Evolutionary conservation across 805 yeast species (phyloP).

Genomic region (Cyberlindnera misumaiensis): DNA sequence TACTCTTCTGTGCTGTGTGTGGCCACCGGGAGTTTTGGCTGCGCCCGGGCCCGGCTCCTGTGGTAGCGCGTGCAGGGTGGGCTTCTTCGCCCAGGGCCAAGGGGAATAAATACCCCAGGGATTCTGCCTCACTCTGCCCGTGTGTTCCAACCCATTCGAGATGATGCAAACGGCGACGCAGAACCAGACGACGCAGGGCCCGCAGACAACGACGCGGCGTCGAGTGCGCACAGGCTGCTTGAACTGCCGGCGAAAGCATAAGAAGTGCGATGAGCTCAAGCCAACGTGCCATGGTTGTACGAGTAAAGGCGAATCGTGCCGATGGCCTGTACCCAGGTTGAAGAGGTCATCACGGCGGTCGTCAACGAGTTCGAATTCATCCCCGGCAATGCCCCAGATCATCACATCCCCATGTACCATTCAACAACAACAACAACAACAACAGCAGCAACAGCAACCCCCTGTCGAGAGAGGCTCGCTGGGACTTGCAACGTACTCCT

Average conservation of each 20-base stretch:
- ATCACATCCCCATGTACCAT: background rate
- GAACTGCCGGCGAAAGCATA: constrained; percentile 57
- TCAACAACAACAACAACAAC: too few species aligned
- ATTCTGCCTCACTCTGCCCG: too few species aligned
- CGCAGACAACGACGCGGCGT: constrained; percentile 11
- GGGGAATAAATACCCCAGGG: too few species aligned
- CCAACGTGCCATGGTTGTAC: constrained; percentile 21
- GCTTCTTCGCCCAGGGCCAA: too few species aligned
- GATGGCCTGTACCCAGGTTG: constrained; percentile 33
- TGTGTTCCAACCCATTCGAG: too few species aligned
- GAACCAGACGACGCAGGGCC: too few species aligned
- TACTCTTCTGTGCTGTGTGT: too few species aligned
- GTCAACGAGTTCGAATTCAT: background rate
- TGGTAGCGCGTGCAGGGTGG: too few species aligned
- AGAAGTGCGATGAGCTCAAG: constrained; percentile 54
- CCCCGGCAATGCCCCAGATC: background rate
- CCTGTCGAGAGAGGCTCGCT: background rate
- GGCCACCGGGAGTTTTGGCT: too few species aligned
- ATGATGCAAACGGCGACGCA: too few species aligned
- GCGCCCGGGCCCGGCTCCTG: too few species aligned
- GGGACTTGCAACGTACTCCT: constrained; percentile 1
- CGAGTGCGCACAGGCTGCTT: constrained; percentile 49
- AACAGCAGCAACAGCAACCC: too few species aligned
- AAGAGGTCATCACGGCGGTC: constrained; percentile 5
- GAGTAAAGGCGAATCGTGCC: constrained; percentile 9